Evolutionary conservation across 164 flowering plant species (phyloP), one percentile per base, ranked within the genome.

Genomic region (Stephania japonica): DNA sequence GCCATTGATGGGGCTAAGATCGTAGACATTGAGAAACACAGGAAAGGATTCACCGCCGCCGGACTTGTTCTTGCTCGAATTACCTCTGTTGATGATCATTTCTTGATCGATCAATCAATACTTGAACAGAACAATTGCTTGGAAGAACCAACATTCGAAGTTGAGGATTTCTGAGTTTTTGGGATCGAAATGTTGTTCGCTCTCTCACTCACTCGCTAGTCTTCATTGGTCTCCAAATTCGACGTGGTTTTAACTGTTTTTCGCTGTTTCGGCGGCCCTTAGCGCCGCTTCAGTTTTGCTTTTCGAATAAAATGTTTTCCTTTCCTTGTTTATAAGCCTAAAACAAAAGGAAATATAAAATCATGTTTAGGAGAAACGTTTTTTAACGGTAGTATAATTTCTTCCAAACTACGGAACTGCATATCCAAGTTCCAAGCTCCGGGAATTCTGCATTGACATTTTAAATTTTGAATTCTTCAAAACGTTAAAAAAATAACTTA

Each of bases 21-120:
- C 95, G 70, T 92, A 92, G 67, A 92, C 97, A 74, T 92, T 92
- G 49, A 92, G 89, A 75, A 83, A 84, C 27, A 92, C 95, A 9
- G 91, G 91, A 26, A 84, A 90, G 8, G 92, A 75, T 76, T 32
- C 38, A 4, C 80, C 38, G 38, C 80, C 82, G 0, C 75, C 21
- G 25, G 75, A 23, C 38, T 72, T 77, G 16, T 74, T 70, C 73
- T 75, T 80, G 10, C 66, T 24, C 13, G 72, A 73, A 21, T 64
- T 21, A 42, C 26, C 44, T 67, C 65, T 70, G 66, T 64, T 38
- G 61, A 68, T 42, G 78, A 78, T 75, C 50, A 42, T 69, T 43
- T 24, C 26, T 13, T 24, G 68, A 12, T 21, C 24, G 6, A 23
- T 25, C 26, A 65, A 23, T 26, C 16, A 25, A 12, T 4, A 14